These are phyloP conservation scores for Suhomyces taliae DNA, from an alignment of 1,139 yeast genomes.

Conservation along the genomic window DNA sequence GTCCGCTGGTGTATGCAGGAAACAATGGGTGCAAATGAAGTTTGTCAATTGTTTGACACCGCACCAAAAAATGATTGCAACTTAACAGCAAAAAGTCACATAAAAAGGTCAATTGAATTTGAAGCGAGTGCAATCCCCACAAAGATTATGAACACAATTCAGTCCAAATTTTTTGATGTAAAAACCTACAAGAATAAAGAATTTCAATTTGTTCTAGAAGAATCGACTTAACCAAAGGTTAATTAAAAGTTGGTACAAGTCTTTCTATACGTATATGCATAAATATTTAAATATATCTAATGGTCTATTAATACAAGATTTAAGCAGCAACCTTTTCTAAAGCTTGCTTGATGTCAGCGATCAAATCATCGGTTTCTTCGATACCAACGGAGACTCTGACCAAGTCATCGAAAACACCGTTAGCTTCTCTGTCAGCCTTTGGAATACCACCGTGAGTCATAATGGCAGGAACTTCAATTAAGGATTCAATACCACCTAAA, in stretches of 20 bases:
- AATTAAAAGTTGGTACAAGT: not conserved
- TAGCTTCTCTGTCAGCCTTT: constrained; percentile 71
- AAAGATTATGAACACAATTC: too few relatives aligned
- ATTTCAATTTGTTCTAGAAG: too few relatives aligned
- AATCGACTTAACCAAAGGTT: too few relatives aligned
- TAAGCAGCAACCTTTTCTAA: constrained; percentile 35
- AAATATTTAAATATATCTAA: not conserved
- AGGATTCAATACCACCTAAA: constrained; percentile 85
- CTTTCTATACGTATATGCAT: not conserved
- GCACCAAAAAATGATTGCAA: too few relatives aligned
- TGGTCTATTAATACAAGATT: constrained; percentile 2
- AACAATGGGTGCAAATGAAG: not conserved
- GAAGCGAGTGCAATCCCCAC: too few relatives aligned
- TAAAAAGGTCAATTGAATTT: not conserved
- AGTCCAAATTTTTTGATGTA: too few relatives aligned
- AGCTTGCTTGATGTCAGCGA: constrained; percentile 74
- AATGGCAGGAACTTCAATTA: constrained; percentile 85
- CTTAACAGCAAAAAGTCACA: too few relatives aligned
- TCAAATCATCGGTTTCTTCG: constrained; percentile 77
- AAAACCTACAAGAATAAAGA: too few relatives aligned
- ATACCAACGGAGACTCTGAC: constrained; percentile 85
- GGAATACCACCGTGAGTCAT: constrained; percentile 96
- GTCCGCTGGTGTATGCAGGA: not conserved
- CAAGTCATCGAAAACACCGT: constrained; percentile 81
- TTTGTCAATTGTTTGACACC: too few relatives aligned